These are phyloP conservation scores for Mycena filopes DNA, from an alignment of 768 basidiomycete species.

Conservation along the genomic window DNA sequence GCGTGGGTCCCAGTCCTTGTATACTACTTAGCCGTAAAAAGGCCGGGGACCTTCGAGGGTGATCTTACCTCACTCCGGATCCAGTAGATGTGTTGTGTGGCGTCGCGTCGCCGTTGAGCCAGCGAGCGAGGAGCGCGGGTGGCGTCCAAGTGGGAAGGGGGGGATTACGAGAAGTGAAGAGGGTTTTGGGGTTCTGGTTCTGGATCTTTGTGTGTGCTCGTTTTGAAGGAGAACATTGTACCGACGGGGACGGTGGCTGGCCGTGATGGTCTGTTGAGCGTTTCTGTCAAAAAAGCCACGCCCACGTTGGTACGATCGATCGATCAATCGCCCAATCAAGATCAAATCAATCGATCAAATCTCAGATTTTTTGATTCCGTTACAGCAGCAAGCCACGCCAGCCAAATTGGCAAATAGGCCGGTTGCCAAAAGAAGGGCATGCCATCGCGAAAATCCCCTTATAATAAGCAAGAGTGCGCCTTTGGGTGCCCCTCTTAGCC, in stretches of 20 bases:
- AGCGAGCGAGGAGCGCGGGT: background rate
- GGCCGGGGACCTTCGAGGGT: no score
- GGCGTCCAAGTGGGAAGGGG: background rate
- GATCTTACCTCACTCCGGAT: no score
- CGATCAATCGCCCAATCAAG: background rate
- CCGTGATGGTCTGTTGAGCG: conserved; percentile 12
- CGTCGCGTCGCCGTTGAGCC: background rate
- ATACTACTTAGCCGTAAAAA: no score
- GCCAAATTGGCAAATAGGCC: conserved; percentile 11
- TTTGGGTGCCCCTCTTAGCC: conserved; percentile 19
- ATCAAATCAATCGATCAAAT: no score
- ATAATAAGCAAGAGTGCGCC: background rate
- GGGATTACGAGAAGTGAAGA: conserved; percentile 1
- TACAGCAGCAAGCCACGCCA: background rate
- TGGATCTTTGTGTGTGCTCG: no score
- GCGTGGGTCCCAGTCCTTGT: no score
- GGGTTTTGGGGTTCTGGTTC: background rate
- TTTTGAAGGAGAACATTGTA: background rate
- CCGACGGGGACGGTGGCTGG: conserved; percentile 16
- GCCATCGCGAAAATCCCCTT: background rate
- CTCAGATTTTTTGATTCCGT: conserved; percentile 24
- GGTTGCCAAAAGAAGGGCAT: background rate
- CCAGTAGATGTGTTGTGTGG: background rate
- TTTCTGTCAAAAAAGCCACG: conserved; percentile 7
- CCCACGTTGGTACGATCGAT: background rate